A percentile compares a stretch with the other conserved stretches of the same genome.
These are phyloP conservation scores for Wickerhamiella cacticola DNA, from an alignment of 805 yeast genomes.

Conservation along the genomic window DNA sequence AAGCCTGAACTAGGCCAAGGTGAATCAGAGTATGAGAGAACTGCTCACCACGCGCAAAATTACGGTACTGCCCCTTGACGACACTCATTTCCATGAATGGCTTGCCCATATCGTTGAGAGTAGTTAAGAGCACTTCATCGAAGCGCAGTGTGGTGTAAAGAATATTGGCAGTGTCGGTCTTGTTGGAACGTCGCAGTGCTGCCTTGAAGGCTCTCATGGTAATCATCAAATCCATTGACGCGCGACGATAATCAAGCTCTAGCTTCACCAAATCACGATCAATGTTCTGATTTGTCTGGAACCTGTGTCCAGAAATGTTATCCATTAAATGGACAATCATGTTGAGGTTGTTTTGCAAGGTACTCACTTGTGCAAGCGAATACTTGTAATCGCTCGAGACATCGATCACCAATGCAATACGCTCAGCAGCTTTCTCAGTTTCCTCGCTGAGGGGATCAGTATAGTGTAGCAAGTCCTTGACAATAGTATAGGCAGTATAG, in stretches of 20 bases:
- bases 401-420: constrained; percentile 58
- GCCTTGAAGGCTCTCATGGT: constrained; percentile 29
- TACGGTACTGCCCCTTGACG: constrained; percentile 45
- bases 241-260: constrained; percentile 25
- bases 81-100: constrained; percentile 64
- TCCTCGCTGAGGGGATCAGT: constrained; percentile 56
- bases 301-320: constrained; percentile 26
- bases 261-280: constrained; percentile 22
- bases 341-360: constrained; percentile 40
- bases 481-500: constrained; percentile 48
- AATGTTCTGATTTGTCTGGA: constrained; percentile 2
- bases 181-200: constrained; percentile 24
- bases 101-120: constrained; percentile 45
- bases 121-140: constrained; percentile 58
- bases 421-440: constrained; percentile 48
- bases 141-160: constrained; percentile 45
- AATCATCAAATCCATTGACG: constrained; percentile 26
- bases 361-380: constrained; percentile 37
- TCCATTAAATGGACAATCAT: constrained; percentile 33
- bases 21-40: constrained; percentile 50
- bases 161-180: constrained; percentile 26
- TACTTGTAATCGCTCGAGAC: constrained; percentile 42
- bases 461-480: constrained; percentile 53
- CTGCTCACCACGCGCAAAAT: constrained; percentile 54
- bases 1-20: constrained; percentile 53